Percentiles rank a stretch among this genome's conserved stretches.
These are phyloP conservation scores for Diplodia intermedia DNA, from an alignment of 2,329 filamentous ascomycete species.

Conservation along the genomic window DNA sequence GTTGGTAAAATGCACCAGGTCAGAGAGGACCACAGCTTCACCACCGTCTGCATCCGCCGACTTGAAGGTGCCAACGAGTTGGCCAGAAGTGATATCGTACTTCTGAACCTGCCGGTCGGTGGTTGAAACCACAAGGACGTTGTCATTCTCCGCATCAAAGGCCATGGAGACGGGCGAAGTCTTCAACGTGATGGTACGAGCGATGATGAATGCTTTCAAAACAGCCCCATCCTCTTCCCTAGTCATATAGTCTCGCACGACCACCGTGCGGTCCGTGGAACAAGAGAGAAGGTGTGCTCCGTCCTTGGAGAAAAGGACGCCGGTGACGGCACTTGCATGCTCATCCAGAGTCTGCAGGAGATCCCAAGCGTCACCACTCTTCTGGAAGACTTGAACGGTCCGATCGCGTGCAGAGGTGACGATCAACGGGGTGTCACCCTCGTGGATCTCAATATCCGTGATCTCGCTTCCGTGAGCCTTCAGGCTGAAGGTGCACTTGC, in stretches of 20 bases:
- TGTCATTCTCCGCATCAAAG: slow-evolving; percentile 66
- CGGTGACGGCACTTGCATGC: slow-evolving; percentile 84
- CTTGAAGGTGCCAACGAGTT: slow-evolving; percentile 76
- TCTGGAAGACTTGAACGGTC: slow-evolving; percentile 87
- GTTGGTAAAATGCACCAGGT: slow-evolving; percentile 69
- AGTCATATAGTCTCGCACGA: slow-evolving; percentile 78
- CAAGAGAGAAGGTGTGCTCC: slow-evolving; percentile 78
- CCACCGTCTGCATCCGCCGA: slow-evolving; percentile 79
- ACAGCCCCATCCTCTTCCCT: slow-evolving; percentile 66
- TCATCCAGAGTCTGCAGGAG: slow-evolving; percentile 92
- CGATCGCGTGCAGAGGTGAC: slow-evolving; percentile 88
- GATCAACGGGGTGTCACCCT: slow-evolving; percentile 69
- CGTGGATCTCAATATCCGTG: slow-evolving; percentile 77
- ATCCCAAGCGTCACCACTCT: slow-evolving; percentile 66
- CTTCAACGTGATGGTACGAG: slow-evolving; percentile 80
- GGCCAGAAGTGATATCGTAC: slow-evolving; percentile 70
- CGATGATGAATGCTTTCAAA: slow-evolving; percentile 76
- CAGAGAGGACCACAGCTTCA: slow-evolving; percentile 84
- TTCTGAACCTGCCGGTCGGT: slow-evolving; percentile 67
- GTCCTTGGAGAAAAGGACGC: slow-evolving; percentile 76
- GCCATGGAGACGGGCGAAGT: slow-evolving; percentile 86
- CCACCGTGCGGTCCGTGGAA: slow-evolving; percentile 85
- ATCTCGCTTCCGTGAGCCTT: slow-evolving; percentile 90
- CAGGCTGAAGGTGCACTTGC: slow-evolving; percentile 69
- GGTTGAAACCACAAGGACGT: slow-evolving; percentile 64